Percentiles rank a stretch among this genome's conserved stretches.
These are phyloP conservation scores for Tylopilus sp. DNA, from an alignment of 1,284 basidiomycete species.

Conservation along the genomic window DNA sequence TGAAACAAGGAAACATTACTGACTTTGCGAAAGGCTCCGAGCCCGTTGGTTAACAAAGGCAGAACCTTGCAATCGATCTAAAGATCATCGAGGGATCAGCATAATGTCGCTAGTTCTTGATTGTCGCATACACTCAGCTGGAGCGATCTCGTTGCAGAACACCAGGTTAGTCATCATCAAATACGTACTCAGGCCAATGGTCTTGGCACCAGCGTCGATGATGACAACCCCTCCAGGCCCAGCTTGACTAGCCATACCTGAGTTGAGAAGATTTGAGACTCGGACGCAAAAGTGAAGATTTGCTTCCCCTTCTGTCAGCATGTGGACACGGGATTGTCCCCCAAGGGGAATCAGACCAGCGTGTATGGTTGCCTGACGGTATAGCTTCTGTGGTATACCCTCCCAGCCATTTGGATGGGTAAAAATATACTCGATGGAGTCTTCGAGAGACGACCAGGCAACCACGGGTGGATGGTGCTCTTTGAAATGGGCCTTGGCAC, in stretches of 20 bases:
- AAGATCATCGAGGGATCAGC: not conserved
- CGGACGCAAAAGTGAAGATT: constrained; percentile 33
- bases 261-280: not conserved
- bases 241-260: constrained; percentile 25
- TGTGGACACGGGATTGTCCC: constrained; percentile 22
- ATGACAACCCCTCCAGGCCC: constrained; percentile 53
- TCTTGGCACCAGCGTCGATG: constrained; percentile 46
- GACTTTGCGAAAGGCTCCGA: constrained; percentile 1
- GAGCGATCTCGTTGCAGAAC: constrained; percentile 46
- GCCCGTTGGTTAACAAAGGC: constrained; percentile 52
- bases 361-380: constrained; percentile 45
- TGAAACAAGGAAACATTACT: constrained; percentile 34
- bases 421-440: constrained; percentile 45
- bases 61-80: constrained; percentile 33
- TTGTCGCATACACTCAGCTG: constrained; percentile 46
- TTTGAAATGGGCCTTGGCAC: not conserved
- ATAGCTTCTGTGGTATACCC: constrained; percentile 45
- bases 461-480: constrained; percentile 51
- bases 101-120: accelerated
- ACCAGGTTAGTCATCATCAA: constrained; percentile 36
- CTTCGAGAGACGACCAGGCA: constrained; percentile 43
- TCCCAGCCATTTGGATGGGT: constrained; percentile 55
- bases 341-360: constrained; percentile 39
- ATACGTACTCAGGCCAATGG: constrained; percentile 60
- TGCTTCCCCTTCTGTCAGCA: constrained; percentile 38